Evolutionary conservation across 2,329 filamentous ascomycete species (phyloP).

Genomic region (Colletotrichum theobromicola): DNA sequence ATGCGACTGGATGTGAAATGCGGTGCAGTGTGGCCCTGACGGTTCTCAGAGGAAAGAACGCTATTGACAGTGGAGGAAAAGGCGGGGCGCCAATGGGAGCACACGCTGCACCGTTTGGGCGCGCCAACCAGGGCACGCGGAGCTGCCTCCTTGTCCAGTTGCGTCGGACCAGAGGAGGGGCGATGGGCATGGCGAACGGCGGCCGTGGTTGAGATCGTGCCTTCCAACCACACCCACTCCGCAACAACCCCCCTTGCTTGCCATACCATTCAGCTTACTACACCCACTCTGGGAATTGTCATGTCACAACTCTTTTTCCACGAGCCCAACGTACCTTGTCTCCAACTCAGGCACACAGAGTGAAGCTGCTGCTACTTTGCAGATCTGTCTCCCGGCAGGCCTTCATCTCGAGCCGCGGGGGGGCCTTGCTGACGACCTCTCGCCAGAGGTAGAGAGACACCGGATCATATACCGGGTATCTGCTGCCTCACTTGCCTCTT

Average conservation of each 20-base stretch:
- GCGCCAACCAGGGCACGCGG: neutral
- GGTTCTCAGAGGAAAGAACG: constrained; percentile 7
- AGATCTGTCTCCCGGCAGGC: neutral
- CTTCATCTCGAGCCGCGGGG: neutral
- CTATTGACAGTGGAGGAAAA: neutral
- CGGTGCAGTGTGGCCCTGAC: neutral
- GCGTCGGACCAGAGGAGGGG: neutral
- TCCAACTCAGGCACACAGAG: neutral
- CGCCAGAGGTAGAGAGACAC: neutral
- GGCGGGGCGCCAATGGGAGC: neutral
- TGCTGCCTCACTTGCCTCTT: neutral
- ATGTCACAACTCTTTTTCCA: neutral
- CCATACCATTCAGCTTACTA: neutral
- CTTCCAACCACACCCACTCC: neutral
- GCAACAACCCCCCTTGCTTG: neutral
- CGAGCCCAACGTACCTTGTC: neutral
- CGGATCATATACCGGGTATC: neutral
- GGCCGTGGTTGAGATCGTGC: neutral
- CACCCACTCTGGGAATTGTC: neutral
- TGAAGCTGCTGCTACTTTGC: neutral
- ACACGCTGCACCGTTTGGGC: neutral
- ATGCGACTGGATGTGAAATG: neutral
- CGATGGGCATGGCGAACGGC: neutral
- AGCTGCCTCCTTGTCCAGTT: neutral
- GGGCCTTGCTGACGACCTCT: neutral